These are phyloP conservation scores for Chrysopogon serrulatus DNA, from an alignment of 176 grass and related monocot genomes.

Conservation along the genomic window DNA sequence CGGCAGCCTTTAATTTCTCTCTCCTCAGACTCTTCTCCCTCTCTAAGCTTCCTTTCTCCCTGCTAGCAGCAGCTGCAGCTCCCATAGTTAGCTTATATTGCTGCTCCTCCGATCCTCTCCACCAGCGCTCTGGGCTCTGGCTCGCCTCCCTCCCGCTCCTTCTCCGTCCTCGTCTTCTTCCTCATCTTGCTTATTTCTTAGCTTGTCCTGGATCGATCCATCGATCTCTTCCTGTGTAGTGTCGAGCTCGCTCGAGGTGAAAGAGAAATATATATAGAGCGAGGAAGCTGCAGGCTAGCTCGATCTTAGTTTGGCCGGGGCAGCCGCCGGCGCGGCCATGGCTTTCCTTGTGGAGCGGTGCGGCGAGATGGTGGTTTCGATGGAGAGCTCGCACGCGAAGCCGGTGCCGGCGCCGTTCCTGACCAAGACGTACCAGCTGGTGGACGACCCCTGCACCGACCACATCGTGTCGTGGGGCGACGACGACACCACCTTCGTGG, in stretches of 20 bases:
- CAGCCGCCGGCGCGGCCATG: conserved; percentile 16
- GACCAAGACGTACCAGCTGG: conserved; percentile 94
- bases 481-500: conserved; percentile 85
- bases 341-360: conserved; percentile 67
- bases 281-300: too few species aligned
- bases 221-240: neutral
- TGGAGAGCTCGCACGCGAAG: conserved; percentile 59
- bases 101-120: too few species aligned
- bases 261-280: too few species aligned
- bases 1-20: conserved; percentile 30
- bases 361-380: conserved; percentile 69
- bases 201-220: neutral
- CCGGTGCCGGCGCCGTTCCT: conserved; percentile 89
- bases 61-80: too few species aligned
- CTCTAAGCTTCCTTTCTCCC: too few species aligned
- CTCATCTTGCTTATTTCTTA: neutral
- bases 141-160: neutral
- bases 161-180: neutral
- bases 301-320: neutral
- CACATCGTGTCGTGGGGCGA: conserved; percentile 97
- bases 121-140: too few species aligned
- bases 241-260: too few species aligned
- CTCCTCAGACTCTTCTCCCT: too few species aligned
- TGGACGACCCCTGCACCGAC: conserved; percentile 97
- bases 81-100: too few species aligned